phyloP scores from a whole-genome alignment of 768 basidiomycete genomes.

The Suillus variegatus region DNA sequence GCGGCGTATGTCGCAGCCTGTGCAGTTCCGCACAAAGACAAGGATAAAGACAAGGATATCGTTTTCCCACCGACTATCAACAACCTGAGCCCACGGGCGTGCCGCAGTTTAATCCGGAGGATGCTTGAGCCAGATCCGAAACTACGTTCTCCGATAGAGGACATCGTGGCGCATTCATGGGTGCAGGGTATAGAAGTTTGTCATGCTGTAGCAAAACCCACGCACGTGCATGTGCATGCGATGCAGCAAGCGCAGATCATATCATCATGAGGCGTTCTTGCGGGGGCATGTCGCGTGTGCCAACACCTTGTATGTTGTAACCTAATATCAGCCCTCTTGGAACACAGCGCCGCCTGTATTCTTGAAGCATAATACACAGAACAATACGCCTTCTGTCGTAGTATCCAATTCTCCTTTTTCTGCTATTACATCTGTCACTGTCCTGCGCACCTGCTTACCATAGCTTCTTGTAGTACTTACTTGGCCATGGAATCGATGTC shows the following conservation, averaged over 20 bases:
- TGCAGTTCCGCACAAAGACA: slow-evolving; percentile 22
- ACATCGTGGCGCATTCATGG: slow-evolving; percentile 79
- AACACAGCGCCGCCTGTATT: slow-evolving; percentile 5
- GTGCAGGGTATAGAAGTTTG: slow-evolving; percentile 82
- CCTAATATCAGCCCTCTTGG: slow-evolving; percentile 3
- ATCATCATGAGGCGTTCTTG: slow-evolving; percentile 7
- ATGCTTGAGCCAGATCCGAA: slow-evolving; percentile 97
- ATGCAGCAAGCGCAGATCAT: slow-evolving; percentile 54
- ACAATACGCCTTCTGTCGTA: slow-evolving; percentile 17
- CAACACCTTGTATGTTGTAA: slow-evolving; percentile 10
- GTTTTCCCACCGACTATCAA: slow-evolving; percentile 71
- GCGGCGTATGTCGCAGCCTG: slow-evolving; percentile 63
- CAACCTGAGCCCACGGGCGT: slow-evolving; percentile 85
- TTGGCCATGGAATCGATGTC: slow-evolving; percentile 7
- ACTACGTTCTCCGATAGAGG: slow-evolving; percentile 73
- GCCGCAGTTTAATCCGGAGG: slow-evolving; percentile 78
- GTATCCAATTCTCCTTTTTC: slow-evolving; percentile 12
- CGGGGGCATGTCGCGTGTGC: slow-evolving; percentile 1
- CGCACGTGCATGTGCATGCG: slow-evolving; percentile 72
- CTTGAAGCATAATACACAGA: slow-evolving; percentile 17
- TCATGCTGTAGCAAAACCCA: slow-evolving; percentile 59
- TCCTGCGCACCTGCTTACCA: slow-evolving; percentile 16
- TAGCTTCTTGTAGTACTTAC: slow-evolving; percentile 22
- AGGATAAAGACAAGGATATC: slow-evolving; percentile 25
- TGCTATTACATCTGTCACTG: not conserved